A percentile compares a stretch with the other conserved stretches of the same genome.
Evolutionary conservation across 441 rosid species (phyloP).

Genomic region (Pelargonium myrrhifolium): DNA sequence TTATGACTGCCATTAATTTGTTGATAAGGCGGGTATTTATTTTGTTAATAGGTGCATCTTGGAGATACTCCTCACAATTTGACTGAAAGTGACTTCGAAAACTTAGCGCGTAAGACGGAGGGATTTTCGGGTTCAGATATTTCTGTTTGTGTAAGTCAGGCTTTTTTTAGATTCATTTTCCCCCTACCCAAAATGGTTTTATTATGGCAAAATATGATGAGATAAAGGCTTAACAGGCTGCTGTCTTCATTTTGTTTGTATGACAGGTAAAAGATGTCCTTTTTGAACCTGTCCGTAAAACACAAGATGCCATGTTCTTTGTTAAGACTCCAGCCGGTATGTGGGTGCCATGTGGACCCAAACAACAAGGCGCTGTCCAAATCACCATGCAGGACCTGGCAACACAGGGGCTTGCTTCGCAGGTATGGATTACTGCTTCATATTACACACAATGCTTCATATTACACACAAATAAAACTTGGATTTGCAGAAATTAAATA

Average conservation of each 20-base stretch:
- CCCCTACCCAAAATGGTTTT: no score
- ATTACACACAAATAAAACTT: no score
- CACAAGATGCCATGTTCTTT: slow-evolving; percentile 97
- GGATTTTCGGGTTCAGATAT: slow-evolving; percentile 98
- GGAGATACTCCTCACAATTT: slow-evolving; percentile 97
- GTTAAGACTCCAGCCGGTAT: slow-evolving; percentile 50
- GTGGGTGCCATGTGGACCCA: slow-evolving; percentile 99
- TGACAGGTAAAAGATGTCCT: slow-evolving; percentile 91
- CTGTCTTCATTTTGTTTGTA: not conserved
- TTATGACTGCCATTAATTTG: not conserved
- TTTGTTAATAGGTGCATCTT: slow-evolving; percentile 66
- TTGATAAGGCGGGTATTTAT: not conserved
- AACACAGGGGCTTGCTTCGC: slow-evolving; percentile 58
- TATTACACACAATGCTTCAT: no score
- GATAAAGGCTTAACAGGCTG: not conserved
- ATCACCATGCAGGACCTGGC: slow-evolving; percentile 90
- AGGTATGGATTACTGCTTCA: slow-evolving; percentile 38
- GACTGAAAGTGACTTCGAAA: slow-evolving; percentile 89
- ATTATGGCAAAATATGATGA: not conserved
- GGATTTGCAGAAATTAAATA: not conserved
- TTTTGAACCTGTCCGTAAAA: slow-evolving; percentile 95
- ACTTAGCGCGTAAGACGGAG: slow-evolving; percentile 68
- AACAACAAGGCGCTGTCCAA: slow-evolving; percentile 80
- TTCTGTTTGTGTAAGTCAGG: slow-evolving; percentile 80
- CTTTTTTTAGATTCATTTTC: slow-evolving; percentile 5